Base-by-base conservation (phyloP, 164 flowering plant genomes). In the Hamamelis virginiana region DNA sequence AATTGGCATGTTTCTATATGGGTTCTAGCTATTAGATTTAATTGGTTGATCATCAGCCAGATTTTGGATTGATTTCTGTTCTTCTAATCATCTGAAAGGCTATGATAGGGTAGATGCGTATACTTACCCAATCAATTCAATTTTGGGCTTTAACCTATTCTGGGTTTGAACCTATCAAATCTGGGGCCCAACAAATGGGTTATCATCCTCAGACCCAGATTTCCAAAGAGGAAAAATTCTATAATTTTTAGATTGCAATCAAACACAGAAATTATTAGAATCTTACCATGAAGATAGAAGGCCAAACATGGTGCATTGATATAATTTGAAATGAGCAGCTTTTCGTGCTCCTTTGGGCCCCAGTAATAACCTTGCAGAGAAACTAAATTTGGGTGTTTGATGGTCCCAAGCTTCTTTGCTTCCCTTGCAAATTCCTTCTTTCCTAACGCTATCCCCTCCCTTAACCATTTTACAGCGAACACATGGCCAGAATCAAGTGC, bases 351-450 rank as follows among this genome's bases (percentile, higher is more conserved):
- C 71, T 69, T 83, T 16, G 85, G 85, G 19, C 93, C 90, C 88
- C 93, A 87, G 67, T 89, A 91, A 62, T 82, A 91, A 60, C 89
- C 97, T 50, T 72, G 81, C 33, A 91, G 66, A 18, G 90, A 74
- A 68, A 87, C 89, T 50, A 89, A 64, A 79, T 87, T 86, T 58
- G 91, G 91, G 71, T 91, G 97, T 62, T 78, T 82, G 67, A 91
- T 87, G 69, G 44, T 78, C 25, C 91, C 94, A 47, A 91, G 88
- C 72, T 87, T 91, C 78, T 78, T 87, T 9, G 84, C 85, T 78
- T 89, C 97, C 72, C 89, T 80, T 9, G 87, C 71, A 69, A 91
- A 91, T 55, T 91, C 97, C 67, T 87, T 89, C 74, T 70, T 84
- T 8, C 84, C 80, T 76, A 87, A 89, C 5, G 83, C 80, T 62